phyloP scores from a whole-genome alignment of 345 rosid species.

The Isatis tinctoria region DNA sequence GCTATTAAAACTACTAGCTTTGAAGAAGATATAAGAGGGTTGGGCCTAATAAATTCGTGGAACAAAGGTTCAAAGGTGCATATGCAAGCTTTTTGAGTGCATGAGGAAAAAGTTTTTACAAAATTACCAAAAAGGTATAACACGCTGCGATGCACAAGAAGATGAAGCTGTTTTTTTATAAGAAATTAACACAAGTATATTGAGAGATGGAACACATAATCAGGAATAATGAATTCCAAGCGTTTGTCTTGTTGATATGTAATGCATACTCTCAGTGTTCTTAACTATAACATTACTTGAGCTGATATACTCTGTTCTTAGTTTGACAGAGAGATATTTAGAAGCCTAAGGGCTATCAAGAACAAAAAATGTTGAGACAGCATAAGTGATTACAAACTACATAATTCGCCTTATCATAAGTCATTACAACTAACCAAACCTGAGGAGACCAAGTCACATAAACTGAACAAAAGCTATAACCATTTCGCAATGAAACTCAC shows the following conservation, averaged over 20 bases:
- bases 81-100: not conserved
- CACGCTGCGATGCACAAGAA: no score
- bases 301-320: not conserved
- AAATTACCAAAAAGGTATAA: no score
- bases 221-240: not conserved
- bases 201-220: not conserved
- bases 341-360: not conserved
- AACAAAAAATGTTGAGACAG: constrained; percentile 1
- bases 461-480: not conserved
- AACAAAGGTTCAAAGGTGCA: no score
- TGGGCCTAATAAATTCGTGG: not conserved
- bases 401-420: not conserved
- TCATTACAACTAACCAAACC: not conserved
- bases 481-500: not conserved
- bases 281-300: not conserved
- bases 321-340: not conserved
- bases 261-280: not conserved
- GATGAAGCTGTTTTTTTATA: no score
- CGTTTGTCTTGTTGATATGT: not conserved
- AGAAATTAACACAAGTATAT: not conserved
- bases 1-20: not conserved
- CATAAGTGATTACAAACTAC: not conserved
- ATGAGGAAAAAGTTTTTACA: not conserved
- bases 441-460: not conserved
- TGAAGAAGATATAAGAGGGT: not conserved